A percentile compares a stretch with the other conserved stretches of the same genome.
phyloP scores from a whole-genome alignment of 352 stramenopile species.

The Phytophthora kernoviae region DNA sequence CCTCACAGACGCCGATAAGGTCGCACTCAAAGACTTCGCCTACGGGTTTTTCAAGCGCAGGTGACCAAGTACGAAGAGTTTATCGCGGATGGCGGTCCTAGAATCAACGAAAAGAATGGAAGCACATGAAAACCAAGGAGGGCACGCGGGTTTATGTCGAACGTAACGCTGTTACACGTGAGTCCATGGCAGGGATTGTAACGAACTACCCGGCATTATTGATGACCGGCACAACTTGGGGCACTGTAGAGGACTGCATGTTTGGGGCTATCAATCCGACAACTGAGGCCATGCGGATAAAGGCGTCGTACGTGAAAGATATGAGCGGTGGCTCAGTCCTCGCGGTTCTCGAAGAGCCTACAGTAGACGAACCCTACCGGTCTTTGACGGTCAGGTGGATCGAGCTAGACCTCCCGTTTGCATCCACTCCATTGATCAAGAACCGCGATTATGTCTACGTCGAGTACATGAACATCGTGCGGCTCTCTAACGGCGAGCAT shows the following conservation, averaged over 20 bases:
- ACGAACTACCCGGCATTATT: slow-evolving; percentile 25
- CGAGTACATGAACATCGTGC: slow-evolving; percentile 48
- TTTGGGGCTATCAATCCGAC: slow-evolving; percentile 37
- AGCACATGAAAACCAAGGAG: slow-evolving; percentile 37
- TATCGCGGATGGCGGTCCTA: slow-evolving; percentile 17
- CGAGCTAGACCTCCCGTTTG: slow-evolving; percentile 31
- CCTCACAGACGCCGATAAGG: slow-evolving; percentile 17
- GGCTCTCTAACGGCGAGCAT: slow-evolving; percentile 32
- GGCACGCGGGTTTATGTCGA: slow-evolving; percentile 35
- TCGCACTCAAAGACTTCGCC: slow-evolving; percentile 23
- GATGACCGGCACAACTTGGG: slow-evolving; percentile 30
- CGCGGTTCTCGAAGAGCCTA: slow-evolving; percentile 41
- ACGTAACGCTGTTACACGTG: slow-evolving; percentile 15
- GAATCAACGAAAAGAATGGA: slow-evolving; percentile 34
- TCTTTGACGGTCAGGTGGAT: slow-evolving; percentile 35
- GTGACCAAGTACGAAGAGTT: slow-evolving; percentile 47
- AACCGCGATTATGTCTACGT: slow-evolving; percentile 54
- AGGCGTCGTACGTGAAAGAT: slow-evolving; percentile 47
- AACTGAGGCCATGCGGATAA: slow-evolving; percentile 36
- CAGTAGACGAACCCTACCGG: slow-evolving; percentile 47
- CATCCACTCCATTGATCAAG: slow-evolving; percentile 24
- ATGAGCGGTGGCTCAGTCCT: slow-evolving; percentile 45
- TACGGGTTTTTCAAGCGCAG: slow-evolving; percentile 29
- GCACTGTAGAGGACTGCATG: slow-evolving; percentile 39
- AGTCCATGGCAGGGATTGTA: slow-evolving; percentile 17